phyloP scores from a whole-genome alignment of 108 stramenopile genomes.

The Cyclotella sp. region DNA sequence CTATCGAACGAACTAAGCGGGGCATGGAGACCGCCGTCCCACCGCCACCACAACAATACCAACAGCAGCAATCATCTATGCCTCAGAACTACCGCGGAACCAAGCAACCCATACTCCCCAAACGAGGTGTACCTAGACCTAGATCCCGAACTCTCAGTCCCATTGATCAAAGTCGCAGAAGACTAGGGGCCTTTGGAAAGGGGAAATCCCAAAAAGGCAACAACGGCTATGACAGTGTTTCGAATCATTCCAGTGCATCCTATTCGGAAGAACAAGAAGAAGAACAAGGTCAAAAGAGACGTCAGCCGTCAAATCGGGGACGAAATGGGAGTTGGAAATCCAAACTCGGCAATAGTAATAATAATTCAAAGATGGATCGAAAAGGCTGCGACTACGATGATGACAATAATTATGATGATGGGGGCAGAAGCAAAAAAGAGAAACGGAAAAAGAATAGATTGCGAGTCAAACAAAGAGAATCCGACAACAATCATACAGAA shows the following conservation, averaged over 20 bases:
- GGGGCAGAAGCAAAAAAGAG: not conserved
- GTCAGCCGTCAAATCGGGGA: not conserved
- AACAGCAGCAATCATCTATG: too few species aligned
- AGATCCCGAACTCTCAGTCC: slow-evolving; percentile 23
- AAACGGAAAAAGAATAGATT: not conserved
- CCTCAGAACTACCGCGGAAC: not conserved
- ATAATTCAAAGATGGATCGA: not conserved
- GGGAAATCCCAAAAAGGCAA: not conserved
- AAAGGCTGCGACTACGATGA: slow-evolving; percentile 6
- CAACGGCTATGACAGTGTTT: not conserved
- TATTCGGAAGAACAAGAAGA: not conserved
- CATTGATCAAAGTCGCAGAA: slow-evolving; percentile 10
- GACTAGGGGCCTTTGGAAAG: not conserved
- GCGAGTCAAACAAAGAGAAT: not conserved
- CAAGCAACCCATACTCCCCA: not conserved
- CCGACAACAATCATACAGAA: not conserved
- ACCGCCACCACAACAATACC: not conserved
- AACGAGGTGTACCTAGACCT: not conserved
- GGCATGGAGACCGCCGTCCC: not conserved
- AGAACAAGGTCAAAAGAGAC: not conserved
- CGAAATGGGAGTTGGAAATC: not conserved
- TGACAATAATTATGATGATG: not conserved
- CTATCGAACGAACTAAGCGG: not conserved
- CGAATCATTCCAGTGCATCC: not conserved
- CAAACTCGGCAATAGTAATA: not conserved